Evolutionary conservation across 768 basidiomycete species (phyloP).

Genomic region (Amanita rimosa): DNA sequence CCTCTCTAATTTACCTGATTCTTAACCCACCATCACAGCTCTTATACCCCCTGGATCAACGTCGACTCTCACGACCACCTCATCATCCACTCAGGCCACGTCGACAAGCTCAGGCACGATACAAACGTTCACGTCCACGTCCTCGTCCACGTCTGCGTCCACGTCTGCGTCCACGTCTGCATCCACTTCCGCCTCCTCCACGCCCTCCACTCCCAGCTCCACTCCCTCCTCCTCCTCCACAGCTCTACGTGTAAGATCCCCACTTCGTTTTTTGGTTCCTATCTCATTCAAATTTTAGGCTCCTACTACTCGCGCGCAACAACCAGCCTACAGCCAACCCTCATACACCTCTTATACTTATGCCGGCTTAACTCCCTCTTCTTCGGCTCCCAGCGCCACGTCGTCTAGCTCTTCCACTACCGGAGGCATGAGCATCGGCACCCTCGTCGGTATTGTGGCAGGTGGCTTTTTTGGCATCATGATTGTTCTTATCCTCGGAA

Average conservation of each 20-base stretch:
- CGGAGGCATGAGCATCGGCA: constrained; percentile 23
- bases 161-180: constrained; percentile 10
- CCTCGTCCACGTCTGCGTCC: constrained; percentile 10
- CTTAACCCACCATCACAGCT: background rate
- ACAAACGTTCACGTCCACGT: constrained; percentile 12
- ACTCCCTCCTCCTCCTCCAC: background rate
- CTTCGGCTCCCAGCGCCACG: background rate
- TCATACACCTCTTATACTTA: background rate
- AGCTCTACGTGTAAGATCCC: background rate
- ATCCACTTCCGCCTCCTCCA: constrained; percentile 4
- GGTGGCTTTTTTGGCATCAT: constrained; percentile 29
- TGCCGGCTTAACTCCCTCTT: background rate
- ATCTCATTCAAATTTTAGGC: background rate
- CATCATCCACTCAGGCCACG: background rate
- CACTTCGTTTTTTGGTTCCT: background rate
- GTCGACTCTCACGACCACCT: background rate
- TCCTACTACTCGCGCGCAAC: background rate
- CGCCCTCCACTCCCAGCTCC: background rate
- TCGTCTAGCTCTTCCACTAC: background rate
- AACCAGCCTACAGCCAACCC: background rate
- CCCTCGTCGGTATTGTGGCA: constrained; percentile 26
- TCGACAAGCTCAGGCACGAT: constrained; percentile 1
- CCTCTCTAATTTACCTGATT: background rate
- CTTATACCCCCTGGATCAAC: background rate
- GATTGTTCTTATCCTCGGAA: constrained; percentile 23